phyloP scores from a whole-genome alignment of 2,329 filamentous ascomycete genomes.

The Rhynchosporium graminicola region DNA sequence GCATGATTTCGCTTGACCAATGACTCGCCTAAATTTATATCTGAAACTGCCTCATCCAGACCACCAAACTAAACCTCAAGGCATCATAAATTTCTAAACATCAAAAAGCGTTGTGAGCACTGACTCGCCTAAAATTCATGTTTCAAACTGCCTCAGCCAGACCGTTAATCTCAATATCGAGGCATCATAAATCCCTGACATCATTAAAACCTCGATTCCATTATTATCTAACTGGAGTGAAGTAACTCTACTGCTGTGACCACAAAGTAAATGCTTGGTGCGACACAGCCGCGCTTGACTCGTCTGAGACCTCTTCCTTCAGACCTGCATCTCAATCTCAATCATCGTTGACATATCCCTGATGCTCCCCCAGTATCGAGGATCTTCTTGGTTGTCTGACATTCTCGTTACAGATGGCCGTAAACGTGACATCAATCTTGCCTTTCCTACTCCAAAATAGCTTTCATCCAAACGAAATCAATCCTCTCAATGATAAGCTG shows the following conservation, averaged over 20 bases:
- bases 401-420: background rate
- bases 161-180: background rate
- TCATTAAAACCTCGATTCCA: background rate
- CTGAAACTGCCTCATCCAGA: too few species aligned
- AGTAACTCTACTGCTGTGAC: background rate
- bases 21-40: too few species aligned
- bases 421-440: too few species aligned
- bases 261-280: background rate
- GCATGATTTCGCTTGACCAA: too few species aligned
- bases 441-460: too few species aligned
- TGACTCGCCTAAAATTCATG: too few species aligned
- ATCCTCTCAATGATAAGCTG: background rate
- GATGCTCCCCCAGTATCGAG: background rate
- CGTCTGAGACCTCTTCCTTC: background rate
- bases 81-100: too few species aligned
- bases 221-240: constrained; percentile 2
- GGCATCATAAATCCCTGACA: too few species aligned
- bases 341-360: background rate
- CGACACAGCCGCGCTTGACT: background rate
- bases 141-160: too few species aligned
- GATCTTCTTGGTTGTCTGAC: background rate
- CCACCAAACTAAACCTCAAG: too few species aligned
- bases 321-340: background rate
- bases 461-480: too few species aligned
- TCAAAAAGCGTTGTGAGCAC: too few species aligned